Base-by-base conservation (phyloP, 345 rosid genomes). In the Balakata baccata region DNA sequence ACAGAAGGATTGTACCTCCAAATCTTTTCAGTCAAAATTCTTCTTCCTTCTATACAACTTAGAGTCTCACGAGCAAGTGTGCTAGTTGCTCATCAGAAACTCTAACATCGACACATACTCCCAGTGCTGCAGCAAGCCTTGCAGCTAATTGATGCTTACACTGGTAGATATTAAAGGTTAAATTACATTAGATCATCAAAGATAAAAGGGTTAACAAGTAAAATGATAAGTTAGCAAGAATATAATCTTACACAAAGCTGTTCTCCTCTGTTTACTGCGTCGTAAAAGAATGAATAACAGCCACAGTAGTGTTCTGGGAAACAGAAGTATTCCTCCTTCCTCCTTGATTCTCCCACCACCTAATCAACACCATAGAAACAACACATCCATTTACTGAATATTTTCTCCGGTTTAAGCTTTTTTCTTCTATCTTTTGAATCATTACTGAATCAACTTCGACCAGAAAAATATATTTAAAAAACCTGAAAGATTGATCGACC, bases 121-220 rank as follows among this genome's bases (percentile, higher is more conserved):
- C 91, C 69, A 92, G 52, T 43, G 90, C 86, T 34, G 77, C 85
- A 71, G 96, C 97, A 66, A 94, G 83, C 73, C 92, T 85, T 53
- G 92, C 95, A 65, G 98, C 95, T 74, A 94, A 59, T 73, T 92
- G 97, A 84, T 94, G 97, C 78, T 94, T 94, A 77, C 97, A 94
- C 97, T 92, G 80, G 4, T 77, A 56, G 57, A 68, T 39, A 23
- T 61, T 1, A 18, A 41, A 16, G 39, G 47, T 46, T 49, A 70
- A 69, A 22, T 54, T 29, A 69, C 68, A 47, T n/a, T 8, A 66
- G 43, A 63, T 23, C 58, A 70, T 34, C 1, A 39, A 23, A 16
- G 52, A 69, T 59, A 58, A 57, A 23, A 51, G 18, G n/a, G 7
- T 0, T 5, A 51, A 39, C 29, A 25, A 2, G 16, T 29, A n/a